A percentile compares a stretch with the other conserved stretches of the same genome.
phyloP scores from a whole-genome alignment of 129 eudicot species.

The Arctium minus region DNA sequence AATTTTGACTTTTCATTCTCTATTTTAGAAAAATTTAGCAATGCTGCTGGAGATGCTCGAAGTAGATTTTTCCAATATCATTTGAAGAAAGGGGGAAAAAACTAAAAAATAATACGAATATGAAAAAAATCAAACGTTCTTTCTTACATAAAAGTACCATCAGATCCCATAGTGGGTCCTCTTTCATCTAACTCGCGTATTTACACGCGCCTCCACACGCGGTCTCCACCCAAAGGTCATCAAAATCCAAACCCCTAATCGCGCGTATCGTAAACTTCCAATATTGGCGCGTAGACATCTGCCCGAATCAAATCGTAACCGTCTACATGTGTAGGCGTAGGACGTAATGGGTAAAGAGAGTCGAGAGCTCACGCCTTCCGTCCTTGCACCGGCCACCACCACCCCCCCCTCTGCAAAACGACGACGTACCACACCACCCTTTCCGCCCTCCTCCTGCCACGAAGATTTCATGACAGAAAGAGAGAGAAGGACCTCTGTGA shows the following conservation, averaged over 20 bases:
- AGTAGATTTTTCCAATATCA: no score
- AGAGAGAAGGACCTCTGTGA: conserved; percentile 5
- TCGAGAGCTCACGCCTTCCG: conserved; percentile 20
- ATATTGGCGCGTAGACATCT: background rate
- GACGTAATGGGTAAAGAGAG: background rate
- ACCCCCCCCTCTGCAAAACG: conserved; percentile 23
- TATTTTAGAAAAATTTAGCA: no score
- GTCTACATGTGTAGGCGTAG: conserved; percentile 18
- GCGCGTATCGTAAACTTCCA: background rate
- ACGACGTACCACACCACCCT: conserved; percentile 23
- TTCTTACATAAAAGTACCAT: background rate
- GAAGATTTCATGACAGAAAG: conserved; percentile 29
- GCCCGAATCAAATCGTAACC: conserved; percentile 19
- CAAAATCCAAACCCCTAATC: background rate
- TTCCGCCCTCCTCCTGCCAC: conserved; percentile 19
- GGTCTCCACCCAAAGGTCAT: background rate
- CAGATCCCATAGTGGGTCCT: background rate
- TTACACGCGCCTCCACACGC: background rate
- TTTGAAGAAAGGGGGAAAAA: no score
- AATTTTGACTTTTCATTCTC: no score
- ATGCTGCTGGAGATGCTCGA: no score
- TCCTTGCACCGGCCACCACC: background rate
- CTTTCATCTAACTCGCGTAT: background rate
- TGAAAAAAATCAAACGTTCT: no score
- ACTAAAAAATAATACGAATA: no score